phyloP scores from a whole-genome alignment of 257 asterid genomes.

The Forsythia viridissima region DNA sequence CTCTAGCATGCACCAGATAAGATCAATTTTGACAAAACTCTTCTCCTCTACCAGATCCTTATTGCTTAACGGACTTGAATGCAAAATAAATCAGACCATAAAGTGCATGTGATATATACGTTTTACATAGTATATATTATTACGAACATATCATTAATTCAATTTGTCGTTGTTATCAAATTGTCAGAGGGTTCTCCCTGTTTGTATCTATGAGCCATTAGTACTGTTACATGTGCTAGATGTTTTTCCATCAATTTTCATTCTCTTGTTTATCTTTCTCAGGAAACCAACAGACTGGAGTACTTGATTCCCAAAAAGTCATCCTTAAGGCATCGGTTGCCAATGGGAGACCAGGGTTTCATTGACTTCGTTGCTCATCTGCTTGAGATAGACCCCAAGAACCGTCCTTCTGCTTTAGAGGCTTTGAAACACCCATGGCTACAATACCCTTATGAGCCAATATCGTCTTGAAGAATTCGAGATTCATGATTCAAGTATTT shows the following conservation, averaged over 20 bases:
- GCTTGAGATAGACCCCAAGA: conserved; percentile 81
- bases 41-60: not conserved
- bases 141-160: not conserved
- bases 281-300: conserved; percentile 86
- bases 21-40: not conserved
- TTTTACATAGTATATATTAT: too few species aligned
- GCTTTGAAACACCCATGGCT: conserved; percentile 97
- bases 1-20: not conserved
- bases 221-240: too few species aligned
- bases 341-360: conserved; percentile 99
- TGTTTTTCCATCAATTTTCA: not conserved
- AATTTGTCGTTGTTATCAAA: not conserved
- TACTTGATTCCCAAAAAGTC: conserved; percentile 93
- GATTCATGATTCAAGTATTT: not conserved
- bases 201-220: too few species aligned
- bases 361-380: conserved; percentile 82
- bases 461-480: conserved; percentile 62
- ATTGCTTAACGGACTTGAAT: too few species aligned
- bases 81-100: not conserved
- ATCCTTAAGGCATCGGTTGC: conserved; percentile 88
- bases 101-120: not conserved
- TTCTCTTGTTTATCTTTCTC: conserved; percentile 27
- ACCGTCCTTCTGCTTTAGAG: conserved; percentile 87
- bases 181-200: not conserved
- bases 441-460: conserved; percentile 94